These are phyloP conservation scores for Fraxinus cuspidata DNA, from an alignment of 257 asterid genomes.

Conservation along the genomic window DNA sequence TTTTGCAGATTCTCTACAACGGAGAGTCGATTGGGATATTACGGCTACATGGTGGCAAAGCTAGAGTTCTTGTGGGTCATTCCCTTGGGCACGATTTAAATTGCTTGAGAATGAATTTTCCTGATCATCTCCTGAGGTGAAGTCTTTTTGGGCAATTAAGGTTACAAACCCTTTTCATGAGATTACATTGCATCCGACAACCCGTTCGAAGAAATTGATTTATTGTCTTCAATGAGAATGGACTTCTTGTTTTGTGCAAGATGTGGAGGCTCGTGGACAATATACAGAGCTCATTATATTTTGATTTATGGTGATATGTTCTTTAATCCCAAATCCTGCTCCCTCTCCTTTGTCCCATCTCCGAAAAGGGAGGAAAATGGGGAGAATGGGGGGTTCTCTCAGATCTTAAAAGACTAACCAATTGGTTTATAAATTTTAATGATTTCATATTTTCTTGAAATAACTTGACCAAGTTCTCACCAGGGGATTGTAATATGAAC, in stretches of 20 bases:
- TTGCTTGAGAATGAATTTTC: slow-evolving; percentile 48
- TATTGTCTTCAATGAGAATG: not conserved
- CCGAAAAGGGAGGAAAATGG: not conserved
- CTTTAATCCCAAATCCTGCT: not conserved
- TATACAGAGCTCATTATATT: not conserved
- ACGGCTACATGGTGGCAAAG: slow-evolving; percentile 46
- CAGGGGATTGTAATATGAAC: not conserved
- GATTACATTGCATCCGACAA: not conserved
- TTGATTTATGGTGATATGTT: not conserved
- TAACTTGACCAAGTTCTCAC: slow-evolving; percentile 4
- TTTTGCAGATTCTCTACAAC: slow-evolving; percentile 45
- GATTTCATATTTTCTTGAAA: not conserved
- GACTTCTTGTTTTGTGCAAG: not conserved
- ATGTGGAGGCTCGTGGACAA: not conserved
- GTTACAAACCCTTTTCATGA: slow-evolving; percentile 22
- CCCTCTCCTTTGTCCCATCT: not conserved
- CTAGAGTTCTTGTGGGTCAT: slow-evolving; percentile 57
- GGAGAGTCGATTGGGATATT: slow-evolving; percentile 47
- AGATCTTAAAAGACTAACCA: not conserved
- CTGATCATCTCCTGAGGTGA: slow-evolving; percentile 56
- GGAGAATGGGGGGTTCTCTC: not conserved
- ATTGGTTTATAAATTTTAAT: not conserved
- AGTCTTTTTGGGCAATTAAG: slow-evolving; percentile 22
- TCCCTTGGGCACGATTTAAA: slow-evolving; percentile 43
- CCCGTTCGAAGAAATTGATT: not conserved